Evolutionary conservation across 192 early-diverging fungal species (phyloP).

Genomic region (Coemansia sp.): DNA sequence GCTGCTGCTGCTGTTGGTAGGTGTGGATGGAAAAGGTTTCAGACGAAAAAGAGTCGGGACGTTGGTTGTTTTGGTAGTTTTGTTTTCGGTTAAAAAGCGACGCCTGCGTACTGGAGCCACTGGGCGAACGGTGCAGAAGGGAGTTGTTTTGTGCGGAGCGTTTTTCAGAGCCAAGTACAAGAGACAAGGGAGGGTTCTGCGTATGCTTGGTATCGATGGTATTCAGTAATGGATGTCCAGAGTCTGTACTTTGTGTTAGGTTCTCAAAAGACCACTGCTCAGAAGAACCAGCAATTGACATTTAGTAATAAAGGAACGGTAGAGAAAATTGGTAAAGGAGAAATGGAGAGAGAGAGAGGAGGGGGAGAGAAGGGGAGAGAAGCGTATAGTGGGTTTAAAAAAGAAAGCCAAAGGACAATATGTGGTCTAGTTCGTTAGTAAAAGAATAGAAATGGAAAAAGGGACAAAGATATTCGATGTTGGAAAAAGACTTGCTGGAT

Average conservation of each 20-base stretch:
- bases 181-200: constrained; percentile 37
- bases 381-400: neutral
- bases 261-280: constrained; percentile 52
- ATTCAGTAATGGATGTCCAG: constrained; percentile 20
- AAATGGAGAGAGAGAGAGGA: too few relatives aligned
- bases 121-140: constrained; percentile 19
- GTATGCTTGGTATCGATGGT: constrained; percentile 5
- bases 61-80: neutral
- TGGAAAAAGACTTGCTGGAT: too few relatives aligned
- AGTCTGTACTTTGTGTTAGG: constrained; percentile 46
- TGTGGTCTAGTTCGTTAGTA: neutral
- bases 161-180: constrained; percentile 23
- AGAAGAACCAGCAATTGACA: constrained; percentile 61
- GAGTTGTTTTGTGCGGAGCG: constrained; percentile 4
- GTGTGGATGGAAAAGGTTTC: constrained; percentile 23
- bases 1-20: constrained; percentile 29
- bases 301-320: constrained; percentile 18
- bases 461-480: constrained; percentile 4
- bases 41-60: constrained; percentile 27
- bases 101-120: constrained; percentile 24
- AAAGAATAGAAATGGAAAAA: constrained; percentile 9
- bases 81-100: constrained; percentile 16
- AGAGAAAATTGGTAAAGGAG: too few relatives aligned
- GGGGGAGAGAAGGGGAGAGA: too few relatives aligned
- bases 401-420: neutral